Base-by-base conservation (phyloP, 2,329 filamentous ascomycete species). In the Lecanoromycetidae sp. region DNA sequence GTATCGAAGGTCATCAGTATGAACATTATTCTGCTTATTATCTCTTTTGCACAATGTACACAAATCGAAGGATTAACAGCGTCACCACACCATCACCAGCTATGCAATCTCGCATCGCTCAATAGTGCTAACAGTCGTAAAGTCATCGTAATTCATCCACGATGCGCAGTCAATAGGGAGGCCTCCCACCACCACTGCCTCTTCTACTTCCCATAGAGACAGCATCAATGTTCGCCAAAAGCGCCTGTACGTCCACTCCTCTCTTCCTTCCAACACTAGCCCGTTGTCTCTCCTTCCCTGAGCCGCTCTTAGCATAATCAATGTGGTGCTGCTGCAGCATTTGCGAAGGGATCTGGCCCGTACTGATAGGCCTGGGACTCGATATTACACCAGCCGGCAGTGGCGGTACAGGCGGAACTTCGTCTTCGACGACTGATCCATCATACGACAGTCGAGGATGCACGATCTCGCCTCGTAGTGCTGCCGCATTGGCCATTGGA, bases 351-450 rank as follows among this genome's bases (percentile, higher is more conserved):
- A 32, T 40, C 6, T 36, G 30, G 9, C 39, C 36, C 10, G 20
- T 43, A 29, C 39, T 41, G 23, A 40, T 19, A 10, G 30, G 34
- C 35, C 36, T 48, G 10, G 22, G 34, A 29, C 29, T 17, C 26
- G 38, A 25, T 17, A 32, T 40, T 8, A 53, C 48, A 6, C 49
- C 36, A 19, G 41, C 48, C 10, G 53, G 53, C 27, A 55, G 41
- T 1, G 53, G 53, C 20, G 53, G 53, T 10, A 55, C 53, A 10
- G 53, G 53, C 4, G 53, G 53, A 4, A 55, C 51, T 41, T 52
- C 52, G 13, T 43, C 44, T 19, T 48, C 33, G 13, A 35, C 44
- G 3, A 42, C 46, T 9, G 34, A 34, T 20, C 41, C 46, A 25
- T 43, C 40, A 26, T 17, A 29, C 35, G 38, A 41, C 13, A 35